Percentiles rank a stretch among this genome's conserved stretches.
Evolutionary conservation across 1,139 yeast genomes (phyloP).

Genomic region (Citeromyces siamensis): DNA sequence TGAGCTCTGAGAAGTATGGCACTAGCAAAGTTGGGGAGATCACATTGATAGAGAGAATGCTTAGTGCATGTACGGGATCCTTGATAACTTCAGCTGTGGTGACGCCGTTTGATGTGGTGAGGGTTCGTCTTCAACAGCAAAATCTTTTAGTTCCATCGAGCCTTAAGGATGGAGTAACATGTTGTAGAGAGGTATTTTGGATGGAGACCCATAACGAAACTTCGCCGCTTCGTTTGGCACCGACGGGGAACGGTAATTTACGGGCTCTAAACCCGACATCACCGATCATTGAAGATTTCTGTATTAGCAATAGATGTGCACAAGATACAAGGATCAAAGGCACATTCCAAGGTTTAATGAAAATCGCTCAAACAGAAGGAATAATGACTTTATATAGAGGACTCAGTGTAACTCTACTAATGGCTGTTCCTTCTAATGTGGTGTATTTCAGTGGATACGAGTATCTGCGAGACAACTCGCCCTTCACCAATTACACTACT

Average conservation of each 20-base stretch:
- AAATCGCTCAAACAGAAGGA: constrained; percentile 67
- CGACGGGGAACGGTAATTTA: neutral
- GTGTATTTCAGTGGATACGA: constrained; percentile 95
- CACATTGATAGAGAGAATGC: constrained; percentile 55
- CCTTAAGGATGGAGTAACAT: constrained; percentile 16
- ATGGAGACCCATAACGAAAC: neutral
- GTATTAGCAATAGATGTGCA: constrained; percentile 13
- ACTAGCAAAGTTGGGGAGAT: constrained; percentile 16
- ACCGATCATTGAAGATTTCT: constrained; percentile 17
- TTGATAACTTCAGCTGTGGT: constrained; percentile 75
- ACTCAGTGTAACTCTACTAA: constrained; percentile 63
- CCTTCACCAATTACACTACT: constrained; percentile 30
- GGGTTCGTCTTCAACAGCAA: constrained; percentile 87
- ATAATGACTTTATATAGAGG: constrained; percentile 79
- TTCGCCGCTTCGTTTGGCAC: neutral
- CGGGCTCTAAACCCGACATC: neutral
- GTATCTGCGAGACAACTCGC: constrained; percentile 63
- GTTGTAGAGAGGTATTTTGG: constrained; percentile 27
- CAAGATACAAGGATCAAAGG: constrained; percentile 22
- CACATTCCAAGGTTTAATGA: constrained; percentile 61
- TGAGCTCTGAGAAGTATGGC: too few species aligned
- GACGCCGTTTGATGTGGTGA: constrained; percentile 89
- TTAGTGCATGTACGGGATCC: constrained; percentile 88
- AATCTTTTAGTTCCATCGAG: constrained; percentile 39
- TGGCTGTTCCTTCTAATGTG: constrained; percentile 90